Base-by-base conservation (phyloP, 2,329 filamentous ascomycete genomes). In the Basipetospora sp. region DNA sequence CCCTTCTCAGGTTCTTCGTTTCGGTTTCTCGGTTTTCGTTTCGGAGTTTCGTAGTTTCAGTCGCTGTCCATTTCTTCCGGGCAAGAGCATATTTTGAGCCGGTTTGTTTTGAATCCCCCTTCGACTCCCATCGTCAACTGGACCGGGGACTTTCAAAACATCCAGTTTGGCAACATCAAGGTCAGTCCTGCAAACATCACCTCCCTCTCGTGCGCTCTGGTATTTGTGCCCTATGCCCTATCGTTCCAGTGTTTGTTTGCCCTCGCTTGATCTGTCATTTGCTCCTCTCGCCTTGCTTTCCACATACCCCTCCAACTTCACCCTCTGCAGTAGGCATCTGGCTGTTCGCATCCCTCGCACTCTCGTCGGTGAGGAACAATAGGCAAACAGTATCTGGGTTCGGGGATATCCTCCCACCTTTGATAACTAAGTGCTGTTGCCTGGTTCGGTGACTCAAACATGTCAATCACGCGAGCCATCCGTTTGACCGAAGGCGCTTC, bases 361-460 rank as follows among this genome's bases (percentile, higher is more conserved):
- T 25, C 19, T 18, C 30, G n/a, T 25, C 36, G 31, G 36, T 39
- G 36, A 39, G 31, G 26, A 39, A 27, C 30, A 14, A n/a, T 25
- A 25, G 22, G 11, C n/a, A n/a, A n/a, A n/a, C n/a, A 25, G 22
- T 25, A 15, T 15, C 26, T 26, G 33, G 15, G 18, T 16, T 10
- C 22, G 19, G 26, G 33, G 33, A 35, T 15, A 35, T 11, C 22
- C 6, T 6, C 6, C 6, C 6, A 11, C 22, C 22, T 25, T 35
- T 27, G 27, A 13, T 34, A 16, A 15, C 31, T 14, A n/a, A n/a
- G n/a, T n/a, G n/a, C 36, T 38, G 36, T 28, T 33, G 36, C 36
- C 36, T 39, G 36, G 36, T 34, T 28, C 22, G 30, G 19, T 39
- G 30, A 34, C 18, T 14, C 31, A 15, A 17, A 27, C n/a, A n/a